phyloP scores from a whole-genome alignment of 768 basidiomycete species.

The Kondoa malvinella region DNA sequence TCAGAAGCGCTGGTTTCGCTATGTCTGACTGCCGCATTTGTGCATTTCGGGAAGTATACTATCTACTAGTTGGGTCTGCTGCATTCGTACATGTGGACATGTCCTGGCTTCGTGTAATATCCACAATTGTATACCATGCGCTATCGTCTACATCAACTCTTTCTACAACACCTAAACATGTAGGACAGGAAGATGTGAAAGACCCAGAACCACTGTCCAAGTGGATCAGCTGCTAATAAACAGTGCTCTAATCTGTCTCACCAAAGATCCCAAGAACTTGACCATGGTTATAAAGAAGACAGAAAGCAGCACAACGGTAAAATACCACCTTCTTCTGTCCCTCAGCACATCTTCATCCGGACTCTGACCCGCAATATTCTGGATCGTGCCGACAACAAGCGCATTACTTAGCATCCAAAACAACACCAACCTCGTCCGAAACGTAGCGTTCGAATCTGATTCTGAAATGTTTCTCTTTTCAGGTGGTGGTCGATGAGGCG shows the following conservation, averaged over 20 bases:
- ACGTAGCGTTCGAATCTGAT: slow-evolving; percentile 79
- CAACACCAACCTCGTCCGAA: slow-evolving; percentile 49
- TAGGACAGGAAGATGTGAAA: slow-evolving; percentile 36
- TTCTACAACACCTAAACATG: neutral
- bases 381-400: neutral
- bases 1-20: neutral
- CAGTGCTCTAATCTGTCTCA: slow-evolving; percentile 15
- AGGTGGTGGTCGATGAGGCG: neutral
- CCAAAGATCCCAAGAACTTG: slow-evolving; percentile 2
- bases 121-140: neutral
- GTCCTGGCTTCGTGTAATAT: neutral
- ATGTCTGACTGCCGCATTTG: neutral
- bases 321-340: neutral
- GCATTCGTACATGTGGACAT: neutral
- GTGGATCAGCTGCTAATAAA: slow-evolving; percentile 6
- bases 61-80: neutral
- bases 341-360: neutral
- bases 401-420: slow-evolving; percentile 15
- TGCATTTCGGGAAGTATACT: neutral
- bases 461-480: slow-evolving; percentile 51
- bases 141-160: neutral
- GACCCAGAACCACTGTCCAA: neutral
- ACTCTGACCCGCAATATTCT: neutral
- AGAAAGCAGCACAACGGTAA: neutral
- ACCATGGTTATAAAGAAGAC: slow-evolving; percentile 7